These are phyloP conservation scores for Polyplosphaeria fusca DNA, from an alignment of 495 filamentous ascomycete species.

Conservation along the genomic window DNA sequence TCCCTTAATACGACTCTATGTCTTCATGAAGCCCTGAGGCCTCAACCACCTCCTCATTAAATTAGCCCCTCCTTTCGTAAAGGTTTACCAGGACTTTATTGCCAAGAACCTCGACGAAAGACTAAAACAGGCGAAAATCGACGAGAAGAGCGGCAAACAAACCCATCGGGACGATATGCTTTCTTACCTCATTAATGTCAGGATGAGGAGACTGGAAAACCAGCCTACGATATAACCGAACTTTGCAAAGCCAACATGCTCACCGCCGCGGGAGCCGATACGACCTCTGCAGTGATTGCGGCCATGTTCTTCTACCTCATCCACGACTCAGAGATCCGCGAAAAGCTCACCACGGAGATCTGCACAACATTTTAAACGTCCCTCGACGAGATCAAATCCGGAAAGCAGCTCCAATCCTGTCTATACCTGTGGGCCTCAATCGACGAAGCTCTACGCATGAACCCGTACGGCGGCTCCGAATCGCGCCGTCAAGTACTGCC, in stretches of 20 bases:
- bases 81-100: slow-evolving; percentile 3
- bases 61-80: background rate
- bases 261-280: slow-evolving; percentile 11
- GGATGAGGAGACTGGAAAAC: slow-evolving; percentile 12
- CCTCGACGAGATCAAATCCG: slow-evolving; percentile 8
- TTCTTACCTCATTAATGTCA: slow-evolving; percentile 7
- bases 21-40: slow-evolving; percentile 11
- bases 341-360: slow-evolving; percentile 9
- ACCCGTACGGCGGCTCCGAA: background rate
- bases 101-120: background rate
- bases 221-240: slow-evolving; percentile 1
- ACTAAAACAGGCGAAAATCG: background rate
- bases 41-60: slow-evolving; percentile 1
- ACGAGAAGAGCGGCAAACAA: background rate
- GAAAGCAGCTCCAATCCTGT: slow-evolving; percentile 6
- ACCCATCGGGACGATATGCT: slow-evolving; percentile 7
- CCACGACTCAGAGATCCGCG: background rate
- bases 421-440: slow-evolving; percentile 7
- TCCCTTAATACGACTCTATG: slow-evolving; percentile 1
- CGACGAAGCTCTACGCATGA: slow-evolving; percentile 21
- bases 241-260: slow-evolving; percentile 3
- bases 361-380: slow-evolving; percentile 8
- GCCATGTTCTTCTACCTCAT: slow-evolving; percentile 13
- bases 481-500: slow-evolving; percentile 6
- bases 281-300: slow-evolving; percentile 12